Base-by-base conservation (phyloP, 2,329 filamentous ascomycete species). In the Teratosphaeria gauchensis region DNA sequence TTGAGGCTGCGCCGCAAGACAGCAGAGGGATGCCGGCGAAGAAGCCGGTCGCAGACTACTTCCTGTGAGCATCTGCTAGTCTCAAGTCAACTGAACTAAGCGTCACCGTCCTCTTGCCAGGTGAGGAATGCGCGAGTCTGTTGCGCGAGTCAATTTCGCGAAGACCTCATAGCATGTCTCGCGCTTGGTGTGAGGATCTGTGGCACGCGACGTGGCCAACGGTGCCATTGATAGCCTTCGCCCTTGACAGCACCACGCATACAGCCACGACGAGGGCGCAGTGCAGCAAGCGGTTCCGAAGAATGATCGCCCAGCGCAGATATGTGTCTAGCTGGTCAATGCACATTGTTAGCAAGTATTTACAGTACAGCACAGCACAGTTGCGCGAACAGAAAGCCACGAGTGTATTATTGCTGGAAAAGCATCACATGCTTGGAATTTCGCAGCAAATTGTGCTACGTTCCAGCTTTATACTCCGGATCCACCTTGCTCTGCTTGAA, bases 21-120 rank as follows among this genome's bases (percentile, higher is more conserved):
- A 91, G 88, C 1, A 83, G 94, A 67, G 94, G 94, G 4, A 99
- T 99, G 94, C 94, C 94, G 60, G 94, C 94, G 2, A 99, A 99
- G 82, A 97, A 97, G 75, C 94, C 94, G 2, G 90, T 96, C 56
- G 91, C 91, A 14, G 92, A 97, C 76, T 99, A 97, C 78, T 99
- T 99, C 74, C 78, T 99, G 75, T 80, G 53, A 51, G 51, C 42
- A 24, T 5, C 53, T 14, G 53, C 53, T 16, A 9, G 28, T 31
- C n/a, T 6, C 4, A 28, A 52, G 19, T 52, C 8, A 53, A 53
- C 6, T 12, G 12, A 21, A 19, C 14, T 16, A 5, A 42, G 35
- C 4, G 12, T 12, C 24, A 28, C 24, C 24, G 4, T 28, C 24
- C 24, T 28, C 24, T 4, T 28, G 24, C 24, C 24, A 28, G 24